These are phyloP conservation scores for Populus hybrid DNA, from an alignment of 441 rosid genomes.

Conservation along the genomic window DNA sequence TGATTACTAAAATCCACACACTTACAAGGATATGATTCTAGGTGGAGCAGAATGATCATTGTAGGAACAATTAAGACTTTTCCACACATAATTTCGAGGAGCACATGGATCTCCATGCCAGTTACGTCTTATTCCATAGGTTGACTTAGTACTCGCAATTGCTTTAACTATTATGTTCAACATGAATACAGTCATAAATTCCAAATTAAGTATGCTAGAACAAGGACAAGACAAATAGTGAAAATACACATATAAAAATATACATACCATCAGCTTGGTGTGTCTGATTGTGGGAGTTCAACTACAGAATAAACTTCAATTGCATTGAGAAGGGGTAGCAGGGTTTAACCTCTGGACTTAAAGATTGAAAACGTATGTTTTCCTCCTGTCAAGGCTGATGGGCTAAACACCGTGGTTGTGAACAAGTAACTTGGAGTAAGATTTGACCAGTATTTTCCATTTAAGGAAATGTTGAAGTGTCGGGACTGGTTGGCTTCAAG, in stretches of 20 bases:
- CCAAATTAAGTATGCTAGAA: background rate
- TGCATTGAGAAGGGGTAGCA: conserved; percentile 38
- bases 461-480: conserved; percentile 28
- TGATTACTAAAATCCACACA: background rate
- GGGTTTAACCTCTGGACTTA: conserved; percentile 19
- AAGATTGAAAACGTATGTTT: conserved; percentile 5
- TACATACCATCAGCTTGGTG: conserved; percentile 31
- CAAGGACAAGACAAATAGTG: background rate
- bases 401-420: conserved; percentile 6
- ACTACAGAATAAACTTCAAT: conserved; percentile 23
- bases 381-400: conserved; percentile 3
- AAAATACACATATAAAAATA: background rate
- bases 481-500: conserved; percentile 21
- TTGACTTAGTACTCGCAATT: conserved; percentile 27
- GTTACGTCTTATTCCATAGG: conserved; percentile 26
- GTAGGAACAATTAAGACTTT: conserved; percentile 39
- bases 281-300: conserved; percentile 18
- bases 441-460: conserved; percentile 13
- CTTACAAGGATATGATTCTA: conserved; percentile 41
- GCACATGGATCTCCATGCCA: conserved; percentile 54
- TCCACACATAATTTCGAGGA: conserved; percentile 34
- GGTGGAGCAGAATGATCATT: conserved; percentile 11
- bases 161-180: conserved; percentile 30
- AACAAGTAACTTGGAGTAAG: conserved; percentile 17
- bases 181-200: background rate